Evolutionary conservation across 805 yeast genomes (phyloP).

Genomic region (Saccharomycopsis malanga): DNA sequence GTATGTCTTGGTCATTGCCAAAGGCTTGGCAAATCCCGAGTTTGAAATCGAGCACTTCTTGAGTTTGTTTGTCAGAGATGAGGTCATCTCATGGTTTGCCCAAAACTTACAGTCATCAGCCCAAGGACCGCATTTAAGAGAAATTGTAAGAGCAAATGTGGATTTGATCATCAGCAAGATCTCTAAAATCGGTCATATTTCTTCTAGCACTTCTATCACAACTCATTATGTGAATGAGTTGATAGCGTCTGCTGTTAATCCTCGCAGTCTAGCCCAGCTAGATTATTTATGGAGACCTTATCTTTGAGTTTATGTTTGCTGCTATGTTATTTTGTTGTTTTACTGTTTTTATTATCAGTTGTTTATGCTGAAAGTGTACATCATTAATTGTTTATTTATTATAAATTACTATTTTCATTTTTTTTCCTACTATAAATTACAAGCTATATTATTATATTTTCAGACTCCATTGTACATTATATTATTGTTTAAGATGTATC

Average conservation of each 20-base stretch:
- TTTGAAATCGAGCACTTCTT: constrained; percentile 85
- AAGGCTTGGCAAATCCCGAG: constrained; percentile 85
- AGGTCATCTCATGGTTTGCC: constrained; percentile 88
- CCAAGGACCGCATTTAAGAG: constrained; percentile 78
- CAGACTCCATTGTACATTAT: background rate
- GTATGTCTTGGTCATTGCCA: constrained; percentile 75
- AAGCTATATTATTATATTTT: background rate
- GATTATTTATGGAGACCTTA: constrained; percentile 96
- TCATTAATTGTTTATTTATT: background rate
- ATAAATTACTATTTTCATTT: background rate
- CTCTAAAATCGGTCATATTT: constrained; percentile 61
- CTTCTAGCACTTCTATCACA: constrained; percentile 52
- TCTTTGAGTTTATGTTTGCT: constrained; percentile 15
- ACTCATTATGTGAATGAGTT: constrained; percentile 87
- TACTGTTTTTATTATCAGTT: background rate
- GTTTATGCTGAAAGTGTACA: background rate
- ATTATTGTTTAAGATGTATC: background rate
- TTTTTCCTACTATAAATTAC: background rate
- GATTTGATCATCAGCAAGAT: constrained; percentile 79
- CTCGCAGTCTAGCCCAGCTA: constrained; percentile 84
- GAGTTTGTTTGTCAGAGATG: constrained; percentile 94
- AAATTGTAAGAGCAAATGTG: constrained; percentile 81
- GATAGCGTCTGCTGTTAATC: constrained; percentile 92
- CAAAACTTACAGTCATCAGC: constrained; percentile 65
- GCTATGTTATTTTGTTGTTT: background rate